Base-by-base conservation (phyloP, 2,329 filamentous ascomycete species). In the Fusarium sterilihyphosum region DNA sequence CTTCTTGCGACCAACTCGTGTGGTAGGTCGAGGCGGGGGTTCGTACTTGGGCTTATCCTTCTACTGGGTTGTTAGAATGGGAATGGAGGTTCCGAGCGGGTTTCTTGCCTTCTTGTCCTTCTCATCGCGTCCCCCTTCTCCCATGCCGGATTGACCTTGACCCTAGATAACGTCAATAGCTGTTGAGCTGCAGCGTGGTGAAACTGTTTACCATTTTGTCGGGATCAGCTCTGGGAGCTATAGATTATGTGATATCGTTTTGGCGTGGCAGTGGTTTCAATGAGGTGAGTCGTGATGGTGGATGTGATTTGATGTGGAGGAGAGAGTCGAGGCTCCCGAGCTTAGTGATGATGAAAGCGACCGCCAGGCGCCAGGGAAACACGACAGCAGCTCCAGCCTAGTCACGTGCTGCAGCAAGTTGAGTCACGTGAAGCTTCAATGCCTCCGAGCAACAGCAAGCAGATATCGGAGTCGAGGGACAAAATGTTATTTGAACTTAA, bases 1-100 rank as follows among this genome's bases (percentile, higher is more conserved):
- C 93, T 99, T 99, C 93, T 97, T 98, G 81, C 96, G 94, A 71
- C 96, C 96, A 83, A 99, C 93, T 83, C 96, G 94, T 77, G 96
- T 98, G 73, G 96, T 99, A 73, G 96, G 96, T 81, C 96, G 93
- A 84, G 96, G 96, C 78, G 96, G 96, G 75, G 96, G 96, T 85
- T 99, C 96, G 88, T 99, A 99, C 93, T 98, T 98, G 82, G 96
- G 96, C 92, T 99, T 99, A 74, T 99, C 96, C 90, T 99, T 98
- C 96, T 98, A 80, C 78, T 43, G 33, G 52, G 67, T 6, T 61
- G 67, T 83, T 71, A 81, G 73, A 52, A 8, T 20, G 29, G 10
- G 20, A 11, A 41, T 37, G 22, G 17, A 33, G 14, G 22, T 31
- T 60, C 17, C 9, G 17, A 16, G 35, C 33, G 33, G 61, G 40